Evolutionary conservation across 176 grass and related monocot species (phyloP).

Genomic region (Tillandsia leiboldiana): DNA sequence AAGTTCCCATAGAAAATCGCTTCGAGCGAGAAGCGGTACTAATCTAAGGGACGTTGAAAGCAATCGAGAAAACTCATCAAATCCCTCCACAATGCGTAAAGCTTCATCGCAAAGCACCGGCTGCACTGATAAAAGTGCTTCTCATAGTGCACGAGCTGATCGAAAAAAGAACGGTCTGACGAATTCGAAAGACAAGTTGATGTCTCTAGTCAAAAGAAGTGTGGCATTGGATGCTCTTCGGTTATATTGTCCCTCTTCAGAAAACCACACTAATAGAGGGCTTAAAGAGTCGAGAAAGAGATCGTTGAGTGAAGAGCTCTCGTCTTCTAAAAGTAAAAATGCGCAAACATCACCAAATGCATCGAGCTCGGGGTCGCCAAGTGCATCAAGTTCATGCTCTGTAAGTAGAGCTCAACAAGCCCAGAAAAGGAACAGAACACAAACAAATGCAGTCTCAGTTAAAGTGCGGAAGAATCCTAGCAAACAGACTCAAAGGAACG

Average conservation of each 20-base stretch:
- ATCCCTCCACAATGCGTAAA: background rate
- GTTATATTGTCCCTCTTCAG: slow-evolving; percentile 19
- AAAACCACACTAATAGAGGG: slow-evolving; percentile 25
- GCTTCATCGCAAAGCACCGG: background rate
- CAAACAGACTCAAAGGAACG: background rate
- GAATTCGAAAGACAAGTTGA: background rate
- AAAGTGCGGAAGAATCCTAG: background rate
- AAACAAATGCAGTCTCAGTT: slow-evolving; percentile 6
- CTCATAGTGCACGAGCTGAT: background rate
- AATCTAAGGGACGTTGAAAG: background rate
- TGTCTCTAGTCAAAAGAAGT: slow-evolving; percentile 16
- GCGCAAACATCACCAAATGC: slow-evolving; percentile 19
- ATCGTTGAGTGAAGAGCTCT: slow-evolving; percentile 22
- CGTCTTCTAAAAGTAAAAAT: slow-evolving; percentile 3
- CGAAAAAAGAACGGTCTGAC: slow-evolving; percentile 1
- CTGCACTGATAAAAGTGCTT: background rate
- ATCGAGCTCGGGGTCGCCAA: slow-evolving; percentile 12
- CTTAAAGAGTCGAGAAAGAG: slow-evolving; percentile 40
- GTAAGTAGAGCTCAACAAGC: slow-evolving; percentile 23
- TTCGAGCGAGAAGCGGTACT: background rate
- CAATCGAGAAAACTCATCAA: background rate
- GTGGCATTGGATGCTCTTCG: slow-evolving; percentile 23
- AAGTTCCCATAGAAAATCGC: too few relatives aligned
- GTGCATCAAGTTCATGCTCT: slow-evolving; percentile 11
- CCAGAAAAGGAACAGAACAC: slow-evolving; percentile 19